A percentile compares a stretch with the other conserved stretches of the same genome.
Conservation (phyloP, 495 filamentous ascomycete genomes). For the Hypoxylon trugodes region DNA sequence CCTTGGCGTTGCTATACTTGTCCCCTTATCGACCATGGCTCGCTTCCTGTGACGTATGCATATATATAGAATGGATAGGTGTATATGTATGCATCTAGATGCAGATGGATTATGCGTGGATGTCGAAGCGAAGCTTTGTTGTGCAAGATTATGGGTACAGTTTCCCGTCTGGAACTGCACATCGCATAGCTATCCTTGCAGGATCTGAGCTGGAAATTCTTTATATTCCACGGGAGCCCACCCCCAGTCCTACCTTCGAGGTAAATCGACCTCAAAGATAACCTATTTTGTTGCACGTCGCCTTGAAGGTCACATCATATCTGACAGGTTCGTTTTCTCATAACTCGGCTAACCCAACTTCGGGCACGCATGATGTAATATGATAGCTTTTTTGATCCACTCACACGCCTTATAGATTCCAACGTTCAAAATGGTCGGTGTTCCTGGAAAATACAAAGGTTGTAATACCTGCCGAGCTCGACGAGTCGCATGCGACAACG, state of each 20-base stretch:
- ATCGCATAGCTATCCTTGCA: constrained; percentile 20
- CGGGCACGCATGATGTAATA: constrained; percentile 8
- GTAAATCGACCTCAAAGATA: constrained; percentile 3
- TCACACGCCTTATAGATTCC: constrained; percentile 23
- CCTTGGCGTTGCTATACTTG: constrained; percentile 33
- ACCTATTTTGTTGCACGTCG: constrained; percentile 10
- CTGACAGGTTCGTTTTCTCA: constrained; percentile 23
- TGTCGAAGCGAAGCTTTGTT: constrained; percentile 6
- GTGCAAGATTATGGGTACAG: constrained; percentile 14
- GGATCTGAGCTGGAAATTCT: constrained; percentile 12
- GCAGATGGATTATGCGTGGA: constrained; percentile 21
- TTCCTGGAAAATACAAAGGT: constrained; percentile 58
- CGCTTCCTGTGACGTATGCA: constrained; percentile 4
- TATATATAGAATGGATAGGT: constrained; percentile 6
- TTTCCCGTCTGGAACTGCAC: constrained; percentile 13
- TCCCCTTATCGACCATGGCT: background rate
- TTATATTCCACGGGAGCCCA: constrained; percentile 26
- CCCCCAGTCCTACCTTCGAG: constrained; percentile 3
- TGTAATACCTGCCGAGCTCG: constrained; percentile 56
- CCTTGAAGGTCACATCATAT: constrained; percentile 21
- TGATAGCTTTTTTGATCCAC: background rate
- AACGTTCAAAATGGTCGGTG: constrained; percentile 51
- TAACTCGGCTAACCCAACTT: background rate
- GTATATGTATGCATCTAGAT: background rate
- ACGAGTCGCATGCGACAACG: constrained; percentile 66